These are phyloP conservation scores for Vitis hybrid DNA, from an alignment of 177 flowering plant genomes.

Conservation along the genomic window DNA sequence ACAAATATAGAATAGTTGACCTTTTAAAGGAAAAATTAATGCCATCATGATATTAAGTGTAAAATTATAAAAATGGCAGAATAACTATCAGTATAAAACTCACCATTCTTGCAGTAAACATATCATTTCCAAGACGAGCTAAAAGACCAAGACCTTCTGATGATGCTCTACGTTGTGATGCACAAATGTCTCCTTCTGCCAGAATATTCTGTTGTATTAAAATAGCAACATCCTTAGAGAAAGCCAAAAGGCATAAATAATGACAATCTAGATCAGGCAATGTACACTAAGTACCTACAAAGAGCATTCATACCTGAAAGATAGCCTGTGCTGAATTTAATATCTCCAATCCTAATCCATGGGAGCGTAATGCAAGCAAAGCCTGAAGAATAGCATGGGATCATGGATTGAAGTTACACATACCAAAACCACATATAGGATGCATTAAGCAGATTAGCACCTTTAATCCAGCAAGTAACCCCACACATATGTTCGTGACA, in stretches of 20 bases:
- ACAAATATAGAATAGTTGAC: no score
- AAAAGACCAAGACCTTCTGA: slow-evolving; percentile 92
- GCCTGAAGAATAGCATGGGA: slow-evolving; percentile 41
- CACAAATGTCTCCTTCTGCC: slow-evolving; percentile 71
- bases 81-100: slow-evolving; percentile 23
- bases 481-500: slow-evolving; percentile 87
- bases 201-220: slow-evolving; percentile 65
- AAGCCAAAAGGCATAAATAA: not conserved
- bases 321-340: slow-evolving; percentile 63
- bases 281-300: not conserved
- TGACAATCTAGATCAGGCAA: not conserved
- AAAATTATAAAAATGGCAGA: not conserved
- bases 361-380: slow-evolving; percentile 69
- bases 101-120: slow-evolving; percentile 89
- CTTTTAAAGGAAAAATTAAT: no score
- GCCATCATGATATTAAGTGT: no score
- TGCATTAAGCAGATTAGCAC: slow-evolving; percentile 26
- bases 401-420: not conserved
- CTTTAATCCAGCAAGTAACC: slow-evolving; percentile 89
- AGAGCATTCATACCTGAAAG: slow-evolving; percentile 61
- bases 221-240: not conserved
- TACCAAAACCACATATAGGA: not conserved
- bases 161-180: slow-evolving; percentile 82
- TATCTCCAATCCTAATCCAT: slow-evolving; percentile 61
- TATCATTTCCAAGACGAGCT: slow-evolving; percentile 92